phyloP scores from a whole-genome alignment of 495 filamentous ascomycete species.

The Podospora pseudopauciseta region DNA sequence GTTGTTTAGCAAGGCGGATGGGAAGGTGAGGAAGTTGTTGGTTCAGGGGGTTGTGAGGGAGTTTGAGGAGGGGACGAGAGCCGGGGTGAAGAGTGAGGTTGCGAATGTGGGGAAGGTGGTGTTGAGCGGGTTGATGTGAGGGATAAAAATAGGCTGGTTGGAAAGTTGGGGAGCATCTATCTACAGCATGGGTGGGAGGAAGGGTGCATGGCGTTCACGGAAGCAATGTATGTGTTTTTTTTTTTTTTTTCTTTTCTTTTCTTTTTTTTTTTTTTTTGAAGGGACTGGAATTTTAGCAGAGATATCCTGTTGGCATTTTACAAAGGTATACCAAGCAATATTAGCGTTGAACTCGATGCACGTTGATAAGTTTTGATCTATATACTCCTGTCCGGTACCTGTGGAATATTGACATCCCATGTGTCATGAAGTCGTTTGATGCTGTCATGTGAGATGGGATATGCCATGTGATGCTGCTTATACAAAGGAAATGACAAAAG shows the following conservation, averaged over 20 bases:
- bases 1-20: slow-evolving; percentile 85
- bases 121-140: slow-evolving; percentile 79
- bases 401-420: not conserved
- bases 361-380: not conserved
- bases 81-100: slow-evolving; percentile 71
- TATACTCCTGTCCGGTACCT: not conserved
- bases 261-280: not conserved
- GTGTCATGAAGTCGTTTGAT: not conserved
- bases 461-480: not conserved
- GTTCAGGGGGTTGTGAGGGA: slow-evolving; percentile 81
- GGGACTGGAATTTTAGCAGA: not conserved
- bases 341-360: not conserved
- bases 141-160: too few relatives aligned
- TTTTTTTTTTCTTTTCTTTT: not conserved
- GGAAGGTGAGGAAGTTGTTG: slow-evolving; percentile 78
- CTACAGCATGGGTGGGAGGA: not conserved
- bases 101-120: slow-evolving; percentile 83
- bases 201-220: not conserved
- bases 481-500: not conserved
- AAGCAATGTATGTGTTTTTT: not conserved
- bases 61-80: slow-evolving; percentile 82
- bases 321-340: not conserved
- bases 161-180: not conserved
- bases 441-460: not conserved
- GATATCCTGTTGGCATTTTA: not conserved